Conservation (phyloP, 441 rosid species). For the Pelargonium cotyledonis region DNA sequence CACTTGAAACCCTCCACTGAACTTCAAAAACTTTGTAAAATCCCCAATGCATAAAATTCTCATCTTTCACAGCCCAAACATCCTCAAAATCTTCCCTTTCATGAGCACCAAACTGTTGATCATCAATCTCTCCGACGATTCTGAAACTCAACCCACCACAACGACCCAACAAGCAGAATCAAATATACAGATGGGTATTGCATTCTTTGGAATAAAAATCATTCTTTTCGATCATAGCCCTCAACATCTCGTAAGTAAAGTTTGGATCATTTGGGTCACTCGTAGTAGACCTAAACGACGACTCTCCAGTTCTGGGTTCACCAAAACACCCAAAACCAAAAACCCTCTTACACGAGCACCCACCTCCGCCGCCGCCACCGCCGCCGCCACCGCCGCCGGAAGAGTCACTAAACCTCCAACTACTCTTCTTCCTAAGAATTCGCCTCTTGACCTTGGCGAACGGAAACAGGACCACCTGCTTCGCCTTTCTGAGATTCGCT, state of each 20-base stretch:
- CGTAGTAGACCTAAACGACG: constrained; percentile 27
- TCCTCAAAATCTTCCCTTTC: neutral
- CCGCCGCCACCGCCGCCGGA: no score
- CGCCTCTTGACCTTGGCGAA: constrained; percentile 22
- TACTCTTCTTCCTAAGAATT: constrained; percentile 5
- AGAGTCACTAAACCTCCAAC: constrained; percentile 11
- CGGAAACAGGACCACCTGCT: constrained; percentile 21
- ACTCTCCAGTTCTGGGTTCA: constrained; percentile 28
- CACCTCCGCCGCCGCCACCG: neutral
- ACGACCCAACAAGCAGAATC: no score
- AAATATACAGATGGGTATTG: constrained; percentile 34
- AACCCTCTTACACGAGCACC: constrained; percentile 11
- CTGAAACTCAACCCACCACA: neutral
- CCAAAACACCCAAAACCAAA: constrained; percentile 9
- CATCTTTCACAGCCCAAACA: constrained; percentile 1
- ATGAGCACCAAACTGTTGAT: neutral
- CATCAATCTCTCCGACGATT: neutral
- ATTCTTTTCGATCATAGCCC: constrained; percentile 34
- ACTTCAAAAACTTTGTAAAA: neutral
- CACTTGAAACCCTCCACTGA: neutral
- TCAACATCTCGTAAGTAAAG: constrained; percentile 38
- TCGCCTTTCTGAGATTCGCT: constrained; percentile 19
- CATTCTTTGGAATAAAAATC: constrained; percentile 41
- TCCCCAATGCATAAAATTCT: neutral
- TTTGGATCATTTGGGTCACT: constrained; percentile 45